Evolutionary conservation across 2,329 filamentous ascomycete genomes (phyloP).

Genomic region (Hyphodiscus sp.): DNA sequence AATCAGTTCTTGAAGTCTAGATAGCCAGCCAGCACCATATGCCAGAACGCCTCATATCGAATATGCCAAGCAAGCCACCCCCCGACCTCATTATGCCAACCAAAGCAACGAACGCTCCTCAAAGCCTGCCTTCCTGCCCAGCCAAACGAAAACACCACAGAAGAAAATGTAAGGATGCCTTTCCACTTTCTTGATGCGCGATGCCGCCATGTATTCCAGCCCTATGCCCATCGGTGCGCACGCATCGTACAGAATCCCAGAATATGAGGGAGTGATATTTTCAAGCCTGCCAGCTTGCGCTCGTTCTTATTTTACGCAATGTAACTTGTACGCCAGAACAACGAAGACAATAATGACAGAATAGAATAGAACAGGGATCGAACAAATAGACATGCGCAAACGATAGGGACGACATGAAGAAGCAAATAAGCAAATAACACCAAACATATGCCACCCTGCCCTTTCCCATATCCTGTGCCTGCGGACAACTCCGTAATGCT

Average conservation of each 20-base stretch:
- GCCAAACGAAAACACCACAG: conserved; percentile 14
- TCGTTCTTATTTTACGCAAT: background rate
- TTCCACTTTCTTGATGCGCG: conserved; percentile 25
- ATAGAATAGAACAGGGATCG: conserved; percentile 17
- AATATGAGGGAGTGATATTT: conserved; percentile 5
- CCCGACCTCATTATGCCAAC: conserved; percentile 2
- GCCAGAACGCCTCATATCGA: conserved; percentile 10
- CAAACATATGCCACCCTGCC: conserved; percentile 24
- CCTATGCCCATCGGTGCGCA: conserved; percentile 16
- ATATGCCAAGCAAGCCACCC: conserved; percentile 13
- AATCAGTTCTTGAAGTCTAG: conserved; percentile 1
- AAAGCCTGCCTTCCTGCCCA: conserved; percentile 17
- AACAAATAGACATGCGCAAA: background rate
- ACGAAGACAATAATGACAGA: conserved; percentile 21
- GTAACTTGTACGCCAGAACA: conserved; percentile 17
- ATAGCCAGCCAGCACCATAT: conserved; percentile 5
- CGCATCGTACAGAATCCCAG: conserved; percentile 23
- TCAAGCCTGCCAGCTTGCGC: conserved; percentile 28
- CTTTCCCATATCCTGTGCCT: conserved; percentile 21
- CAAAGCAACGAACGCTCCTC: conserved; percentile 3
- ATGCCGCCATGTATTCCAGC: conserved; percentile 20
- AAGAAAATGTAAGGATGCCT: conserved; percentile 20
- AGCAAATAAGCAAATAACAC: conserved; percentile 21
- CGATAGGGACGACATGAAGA: conserved; percentile 1
- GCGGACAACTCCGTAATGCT: conserved; percentile 26